These are phyloP conservation scores for Aspergillus asperescens DNA, from an alignment of 495 filamentous ascomycete species.

Conservation along the genomic window DNA sequence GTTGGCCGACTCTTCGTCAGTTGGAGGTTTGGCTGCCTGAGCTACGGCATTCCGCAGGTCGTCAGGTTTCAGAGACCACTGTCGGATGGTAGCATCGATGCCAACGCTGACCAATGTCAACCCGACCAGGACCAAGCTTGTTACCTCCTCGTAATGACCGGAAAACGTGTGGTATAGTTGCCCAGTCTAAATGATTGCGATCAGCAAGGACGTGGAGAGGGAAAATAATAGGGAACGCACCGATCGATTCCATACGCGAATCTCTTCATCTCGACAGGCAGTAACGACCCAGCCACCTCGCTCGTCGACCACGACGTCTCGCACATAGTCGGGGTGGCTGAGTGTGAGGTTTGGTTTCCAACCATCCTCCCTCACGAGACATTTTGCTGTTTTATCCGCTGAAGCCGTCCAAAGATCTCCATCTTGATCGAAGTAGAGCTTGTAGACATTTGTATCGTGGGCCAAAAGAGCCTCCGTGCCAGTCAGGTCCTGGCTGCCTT, in stretches of 20 bases:
- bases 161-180: constrained; percentile 69
- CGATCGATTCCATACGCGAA: constrained; percentile 79
- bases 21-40: constrained; percentile 49
- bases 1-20: constrained; percentile 41
- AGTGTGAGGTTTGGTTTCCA: constrained; percentile 69
- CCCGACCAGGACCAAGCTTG: constrained; percentile 62
- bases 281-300: constrained; percentile 80
- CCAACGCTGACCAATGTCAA: constrained; percentile 67
- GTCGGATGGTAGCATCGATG: constrained; percentile 83
- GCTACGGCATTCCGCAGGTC: constrained; percentile 60
- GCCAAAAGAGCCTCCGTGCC: constrained; percentile 58
- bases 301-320: constrained; percentile 68
- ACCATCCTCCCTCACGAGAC: constrained; percentile 56
- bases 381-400: constrained; percentile 77
- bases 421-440: constrained; percentile 65
- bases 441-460: constrained; percentile 88
- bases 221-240: constrained; percentile 30
- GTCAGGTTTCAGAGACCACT: constrained; percentile 64
- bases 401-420: constrained; percentile 86
- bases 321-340: constrained; percentile 81
- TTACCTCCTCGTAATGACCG: constrained; percentile 92
- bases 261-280: constrained; percentile 82
- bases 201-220: constrained; percentile 6
- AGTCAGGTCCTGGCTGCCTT: constrained; percentile 41
- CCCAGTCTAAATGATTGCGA: constrained; percentile 49